Evolutionary conservation across 139 green algal species (phyloP), one percentile per base, ranked within the genome.

Genomic region (Tetraselmis striata): DNA sequence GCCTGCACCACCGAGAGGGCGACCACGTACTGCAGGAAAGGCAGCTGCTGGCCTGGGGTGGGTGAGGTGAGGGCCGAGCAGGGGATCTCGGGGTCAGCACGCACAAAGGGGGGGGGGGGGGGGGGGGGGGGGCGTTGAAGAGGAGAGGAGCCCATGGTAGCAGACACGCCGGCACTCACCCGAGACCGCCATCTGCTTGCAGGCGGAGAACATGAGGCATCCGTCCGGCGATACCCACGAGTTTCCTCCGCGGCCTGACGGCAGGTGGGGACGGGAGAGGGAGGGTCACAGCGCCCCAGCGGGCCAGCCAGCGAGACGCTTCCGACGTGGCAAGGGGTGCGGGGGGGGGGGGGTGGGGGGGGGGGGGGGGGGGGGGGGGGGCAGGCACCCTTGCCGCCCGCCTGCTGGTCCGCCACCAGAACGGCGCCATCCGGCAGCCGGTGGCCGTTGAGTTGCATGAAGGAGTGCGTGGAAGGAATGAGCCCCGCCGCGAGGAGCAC

Each of bases 1-100:
- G 92, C 96, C 29, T 92, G 83, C 26, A 97, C 88, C n/a, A 98
- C 88, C 0, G 94, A 96, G 28, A 99, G 84, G 30, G 90, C 95
- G 0, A 95, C 88, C 22, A 98, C 84, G 80, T 99, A 99, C 85
- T 99, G 97, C 29, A 99, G 85, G 86, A 98, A 98, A 2, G 94
- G 93, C 31, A 98, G 87, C 26, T 90, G 89, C 26, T 79, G 77
- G 28, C 93, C 92, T 83, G 83, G 78, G 77, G 31, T n/a, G n/a
- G n/a, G n/a, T n/a, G n/a, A n/a, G n/a, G n/a, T n/a, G n/a, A n/a
- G n/a, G n/a, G n/a, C n/a, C n/a, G n/a, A n/a, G n/a, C n/a, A n/a
- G n/a, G n/a, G n/a, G n/a, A n/a, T n/a, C n/a, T n/a, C n/a, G n/a
- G n/a, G n/a, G n/a, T n/a, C n/a, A n/a, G n/a, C n/a, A n/a, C n/a